These are phyloP conservation scores for Colletotrichum sublineola DNA, from an alignment of 2,329 filamentous ascomycete species.

Conservation along the genomic window DNA sequence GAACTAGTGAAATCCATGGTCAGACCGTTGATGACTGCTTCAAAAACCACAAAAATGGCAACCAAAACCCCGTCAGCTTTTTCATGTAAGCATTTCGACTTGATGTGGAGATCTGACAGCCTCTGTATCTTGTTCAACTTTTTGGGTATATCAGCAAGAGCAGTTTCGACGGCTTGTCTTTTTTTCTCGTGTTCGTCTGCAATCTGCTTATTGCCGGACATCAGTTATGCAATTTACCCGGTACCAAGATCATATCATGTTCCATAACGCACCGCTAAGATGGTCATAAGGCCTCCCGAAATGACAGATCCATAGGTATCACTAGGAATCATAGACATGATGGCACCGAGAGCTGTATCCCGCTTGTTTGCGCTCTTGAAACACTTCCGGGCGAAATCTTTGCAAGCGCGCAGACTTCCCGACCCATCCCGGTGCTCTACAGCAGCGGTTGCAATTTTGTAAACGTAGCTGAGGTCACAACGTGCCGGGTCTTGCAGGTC, in stretches of 20 bases:
- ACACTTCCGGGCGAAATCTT: conserved; percentile 18
- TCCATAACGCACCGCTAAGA: not conserved
- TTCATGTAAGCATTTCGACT: not conserved
- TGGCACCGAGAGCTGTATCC: conserved; percentile 13
- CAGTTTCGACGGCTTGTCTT: not conserved
- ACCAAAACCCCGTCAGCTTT: not conserved
- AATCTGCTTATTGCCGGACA: not conserved
- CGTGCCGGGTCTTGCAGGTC: not conserved
- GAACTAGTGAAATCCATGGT: not conserved
- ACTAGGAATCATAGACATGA: conserved; percentile 15
- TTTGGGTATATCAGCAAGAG: not conserved
- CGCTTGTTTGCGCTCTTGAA: not conserved
- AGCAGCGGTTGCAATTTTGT: not conserved
- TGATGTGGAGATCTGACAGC: not conserved
- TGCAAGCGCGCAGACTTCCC: conserved; percentile 15
- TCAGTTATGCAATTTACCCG: not conserved
- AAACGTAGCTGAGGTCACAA: not conserved
- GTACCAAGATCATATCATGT: not conserved
- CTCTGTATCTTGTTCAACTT: not conserved
- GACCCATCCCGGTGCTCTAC: not conserved
- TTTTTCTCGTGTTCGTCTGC: not conserved
- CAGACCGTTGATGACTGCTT: not conserved
- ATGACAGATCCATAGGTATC: conserved; percentile 23
- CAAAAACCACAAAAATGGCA: not conserved
- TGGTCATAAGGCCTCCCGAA: conserved; percentile 22